Evolutionary conservation across 2,329 filamentous ascomycete genomes (phyloP).

Genomic region (Rutstroemia sydowiana): DNA sequence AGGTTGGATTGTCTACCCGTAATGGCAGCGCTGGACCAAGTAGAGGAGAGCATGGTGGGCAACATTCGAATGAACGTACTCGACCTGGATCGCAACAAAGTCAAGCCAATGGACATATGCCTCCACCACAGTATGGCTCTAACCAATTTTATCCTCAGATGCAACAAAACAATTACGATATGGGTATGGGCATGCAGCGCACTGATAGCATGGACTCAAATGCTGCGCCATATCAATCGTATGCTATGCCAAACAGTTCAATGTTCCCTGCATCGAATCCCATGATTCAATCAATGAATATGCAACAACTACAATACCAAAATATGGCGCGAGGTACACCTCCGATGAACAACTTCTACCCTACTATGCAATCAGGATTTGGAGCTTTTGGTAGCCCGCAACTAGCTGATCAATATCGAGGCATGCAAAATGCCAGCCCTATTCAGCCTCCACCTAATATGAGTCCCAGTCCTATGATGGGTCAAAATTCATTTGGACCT

Average conservation of each 20-base stretch:
- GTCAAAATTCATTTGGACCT: slow-evolving; percentile 39
- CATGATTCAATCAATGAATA: slow-evolving; percentile 40
- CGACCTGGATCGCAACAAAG: slow-evolving; percentile 46
- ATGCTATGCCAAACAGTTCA: slow-evolving; percentile 42
- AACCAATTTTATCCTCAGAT: slow-evolving; percentile 49
- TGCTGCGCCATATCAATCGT: slow-evolving; percentile 43
- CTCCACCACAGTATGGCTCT: slow-evolving; percentile 33
- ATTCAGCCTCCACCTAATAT: slow-evolving; percentile 36
- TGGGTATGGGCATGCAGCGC: slow-evolving; percentile 44
- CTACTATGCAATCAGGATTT: slow-evolving; percentile 48
- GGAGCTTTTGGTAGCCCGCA: slow-evolving; percentile 43
- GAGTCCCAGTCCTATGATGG: slow-evolving; percentile 33
- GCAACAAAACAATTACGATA: slow-evolving; percentile 40
- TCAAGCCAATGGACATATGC: slow-evolving; percentile 39
- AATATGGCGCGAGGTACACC: slow-evolving; percentile 46
- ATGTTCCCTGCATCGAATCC: slow-evolving; percentile 42
- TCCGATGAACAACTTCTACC: slow-evolving; percentile 50
- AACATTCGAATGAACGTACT: slow-evolving; percentile 41
- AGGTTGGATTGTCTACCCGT: slow-evolving; percentile 79
- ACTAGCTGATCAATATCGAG: slow-evolving; percentile 48
- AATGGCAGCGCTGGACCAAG: slow-evolving; percentile 35
- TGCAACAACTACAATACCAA: slow-evolving; percentile 49
- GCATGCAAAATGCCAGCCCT: slow-evolving; percentile 44
- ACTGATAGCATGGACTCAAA: slow-evolving; percentile 46
- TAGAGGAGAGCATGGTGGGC: slow-evolving; percentile 29